Percentiles rank a stretch among this genome's conserved stretches.
Conservation (phyloP, 2,329 filamentous ascomycete species). For the Alternaria hordeiaustralica region DNA sequence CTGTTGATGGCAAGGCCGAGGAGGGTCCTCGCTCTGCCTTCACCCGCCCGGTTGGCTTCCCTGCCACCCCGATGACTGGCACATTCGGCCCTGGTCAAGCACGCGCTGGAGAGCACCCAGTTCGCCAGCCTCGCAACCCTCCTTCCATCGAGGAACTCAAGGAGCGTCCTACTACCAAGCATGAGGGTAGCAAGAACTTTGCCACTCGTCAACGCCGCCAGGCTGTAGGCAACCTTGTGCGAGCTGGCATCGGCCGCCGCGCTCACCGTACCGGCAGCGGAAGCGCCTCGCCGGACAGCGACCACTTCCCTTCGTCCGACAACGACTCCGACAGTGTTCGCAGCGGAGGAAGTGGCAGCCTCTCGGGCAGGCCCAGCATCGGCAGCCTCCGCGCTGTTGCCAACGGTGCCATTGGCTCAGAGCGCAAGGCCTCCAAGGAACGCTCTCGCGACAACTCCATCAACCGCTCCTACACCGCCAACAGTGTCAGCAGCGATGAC, state of each 20-base stretch:
- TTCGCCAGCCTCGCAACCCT: conserved; percentile 90
- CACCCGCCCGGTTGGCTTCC: conserved; percentile 65
- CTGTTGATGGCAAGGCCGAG: conserved; percentile 63
- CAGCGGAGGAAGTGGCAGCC: conserved; percentile 77
- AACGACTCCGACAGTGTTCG: conserved; percentile 59
- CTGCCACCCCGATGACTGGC: conserved; percentile 79
- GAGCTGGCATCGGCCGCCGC: conserved; percentile 85
- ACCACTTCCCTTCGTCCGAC: conserved; percentile 76
- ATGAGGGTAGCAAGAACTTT: conserved; percentile 98
- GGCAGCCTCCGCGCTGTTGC: conserved; percentile 78
- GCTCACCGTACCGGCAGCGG: conserved; percentile 71
- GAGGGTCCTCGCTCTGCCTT: conserved; percentile 75
- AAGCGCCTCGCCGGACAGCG: conserved; percentile 88
- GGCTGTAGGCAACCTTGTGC: conserved; percentile 89
- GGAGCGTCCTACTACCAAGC: conserved; percentile 86
- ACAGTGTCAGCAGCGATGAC: conserved; percentile 71
- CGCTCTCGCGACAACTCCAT: conserved; percentile 44
- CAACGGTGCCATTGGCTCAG: conserved; percentile 86
- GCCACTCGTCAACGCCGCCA: conserved; percentile 88
- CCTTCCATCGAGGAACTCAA: conserved; percentile 90
- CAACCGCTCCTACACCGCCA: conserved; percentile 60
- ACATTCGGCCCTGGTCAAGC: conserved; percentile 91
- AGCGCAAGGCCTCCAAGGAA: conserved; percentile 68
- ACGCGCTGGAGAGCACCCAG: conserved; percentile 91
- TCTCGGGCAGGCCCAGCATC: conserved; percentile 76